These are phyloP conservation scores for Calocybe indica DNA, from an alignment of 768 basidiomycete species.

Conservation along the genomic window DNA sequence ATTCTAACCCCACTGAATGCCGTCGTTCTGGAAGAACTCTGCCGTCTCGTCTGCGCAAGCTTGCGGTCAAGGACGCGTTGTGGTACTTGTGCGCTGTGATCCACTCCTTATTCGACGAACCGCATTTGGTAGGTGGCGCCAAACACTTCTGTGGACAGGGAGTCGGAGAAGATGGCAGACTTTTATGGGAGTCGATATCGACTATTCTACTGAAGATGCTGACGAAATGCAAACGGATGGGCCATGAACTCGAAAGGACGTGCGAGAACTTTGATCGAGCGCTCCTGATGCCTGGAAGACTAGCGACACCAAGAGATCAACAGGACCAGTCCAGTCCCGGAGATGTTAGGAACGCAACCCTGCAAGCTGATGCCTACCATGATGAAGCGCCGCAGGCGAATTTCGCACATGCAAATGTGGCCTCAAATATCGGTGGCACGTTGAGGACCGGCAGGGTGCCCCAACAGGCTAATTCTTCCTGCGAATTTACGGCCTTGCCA, in stretches of 20 bases:
- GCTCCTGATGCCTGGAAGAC: too few species aligned
- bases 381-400: too few species aligned
- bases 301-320: too few species aligned
- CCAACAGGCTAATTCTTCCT: too few species aligned
- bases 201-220: slow-evolving; percentile 10
- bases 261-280: too few species aligned
- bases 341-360: too few species aligned
- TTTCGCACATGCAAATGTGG: too few species aligned
- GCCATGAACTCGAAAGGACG: slow-evolving; percentile 1
- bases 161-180: neutral
- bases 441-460: too few species aligned
- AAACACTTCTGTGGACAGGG: neutral
- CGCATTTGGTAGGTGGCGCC: neutral
- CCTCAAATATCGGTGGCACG: too few species aligned
- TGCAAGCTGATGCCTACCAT: too few species aligned
- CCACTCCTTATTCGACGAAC: slow-evolving; percentile 25
- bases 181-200: slow-evolving; percentile 11
- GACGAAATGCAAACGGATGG: slow-evolving; percentile 8
- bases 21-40: slow-evolving; percentile 4
- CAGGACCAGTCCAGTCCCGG: too few species aligned
- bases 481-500: too few species aligned
- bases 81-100: slow-evolving; percentile 49
- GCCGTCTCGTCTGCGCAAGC: slow-evolving; percentile 25
- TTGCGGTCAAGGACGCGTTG: slow-evolving; percentile 41
- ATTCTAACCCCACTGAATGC: neutral